A percentile compares a stretch with the other conserved stretches of the same genome.
Evolutionary conservation across 2,329 filamentous ascomycete species (phyloP).

Genomic region (Paracoccidioides lutzii): DNA sequence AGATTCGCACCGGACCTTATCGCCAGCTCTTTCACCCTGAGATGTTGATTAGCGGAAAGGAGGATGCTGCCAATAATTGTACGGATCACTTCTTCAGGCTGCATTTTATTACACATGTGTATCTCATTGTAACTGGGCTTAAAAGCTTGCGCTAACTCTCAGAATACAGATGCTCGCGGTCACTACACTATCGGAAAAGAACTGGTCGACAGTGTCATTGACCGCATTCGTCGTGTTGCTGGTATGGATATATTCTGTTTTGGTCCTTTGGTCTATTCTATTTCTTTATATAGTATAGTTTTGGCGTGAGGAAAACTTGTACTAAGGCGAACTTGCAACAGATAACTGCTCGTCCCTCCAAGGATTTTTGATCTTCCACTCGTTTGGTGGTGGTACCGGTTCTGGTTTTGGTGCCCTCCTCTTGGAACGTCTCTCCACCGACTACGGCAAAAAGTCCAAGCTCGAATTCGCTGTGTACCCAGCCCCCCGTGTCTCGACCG

Average conservation of each 20-base stretch:
- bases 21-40: slow-evolving; percentile 54
- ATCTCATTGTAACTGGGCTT: no score
- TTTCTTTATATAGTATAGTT: slow-evolving; percentile 4
- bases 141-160: neutral
- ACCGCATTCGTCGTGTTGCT: slow-evolving; percentile 51
- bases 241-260: slow-evolving; percentile 29
- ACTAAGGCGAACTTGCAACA: slow-evolving; percentile 17
- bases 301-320: slow-evolving; percentile 5
- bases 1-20: slow-evolving; percentile 52
- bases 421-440: slow-evolving; percentile 49
- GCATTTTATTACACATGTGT: no score
- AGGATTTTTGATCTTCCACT: slow-evolving; percentile 57
- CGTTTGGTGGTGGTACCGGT: slow-evolving; percentile 54
- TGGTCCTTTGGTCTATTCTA: neutral
- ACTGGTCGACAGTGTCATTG: slow-evolving; percentile 50
- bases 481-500: slow-evolving; percentile 49
- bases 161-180: slow-evolving; percentile 45
- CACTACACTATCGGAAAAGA: slow-evolving; percentile 60
- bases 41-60: slow-evolving; percentile 53
- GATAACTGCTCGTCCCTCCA: slow-evolving; percentile 55
- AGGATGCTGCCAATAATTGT: slow-evolving; percentile 58
- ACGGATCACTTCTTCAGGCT: slow-evolving; percentile 12
- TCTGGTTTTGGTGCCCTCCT: slow-evolving; percentile 54
- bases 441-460: slow-evolving; percentile 57
- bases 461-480: slow-evolving; percentile 56